phyloP scores from a whole-genome alignment of 2,329 filamentous ascomycete species.

The Fusarium falciforme region DNA sequence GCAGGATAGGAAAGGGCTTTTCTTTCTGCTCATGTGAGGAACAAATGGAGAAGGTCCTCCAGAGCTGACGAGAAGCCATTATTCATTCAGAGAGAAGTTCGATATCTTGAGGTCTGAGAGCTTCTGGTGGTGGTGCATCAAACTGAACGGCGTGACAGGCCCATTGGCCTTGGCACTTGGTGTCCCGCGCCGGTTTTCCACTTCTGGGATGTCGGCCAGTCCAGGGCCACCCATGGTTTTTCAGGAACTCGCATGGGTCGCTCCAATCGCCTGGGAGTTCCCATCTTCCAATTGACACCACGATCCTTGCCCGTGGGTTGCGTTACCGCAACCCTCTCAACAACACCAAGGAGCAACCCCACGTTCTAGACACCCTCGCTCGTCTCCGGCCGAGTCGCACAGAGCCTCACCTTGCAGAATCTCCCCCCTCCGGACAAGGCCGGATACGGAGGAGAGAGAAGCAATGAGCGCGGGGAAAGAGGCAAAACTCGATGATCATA shows the following conservation, averaged over 20 bases:
- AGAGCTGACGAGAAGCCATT: conserved; percentile 17
- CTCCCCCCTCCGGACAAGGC: neutral
- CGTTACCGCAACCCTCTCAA: neutral
- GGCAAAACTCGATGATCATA: conserved; percentile 2
- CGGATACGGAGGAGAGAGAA: conserved; percentile 5
- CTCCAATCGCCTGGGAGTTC: conserved; percentile 13
- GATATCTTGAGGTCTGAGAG: neutral
- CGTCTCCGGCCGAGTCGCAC: conserved; percentile 27
- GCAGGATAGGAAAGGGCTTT: neutral
- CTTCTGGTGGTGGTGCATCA: neutral
- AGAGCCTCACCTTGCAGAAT: conserved; percentile 10
- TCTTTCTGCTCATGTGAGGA: neutral
- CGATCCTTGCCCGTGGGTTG: conserved; percentile 12
- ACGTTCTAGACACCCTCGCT: conserved; percentile 34
- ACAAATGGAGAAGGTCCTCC: neutral
- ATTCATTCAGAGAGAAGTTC: conserved; percentile 7
- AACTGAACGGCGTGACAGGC: neutral
- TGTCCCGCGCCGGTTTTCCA: conserved; percentile 26
- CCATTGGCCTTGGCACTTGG: neutral
- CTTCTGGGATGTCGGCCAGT: conserved; percentile 24
- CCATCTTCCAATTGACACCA: conserved; percentile 23
- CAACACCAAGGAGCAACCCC: conserved; percentile 23
- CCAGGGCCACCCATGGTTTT: conserved; percentile 13
- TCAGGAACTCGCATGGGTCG: conserved; percentile 12
- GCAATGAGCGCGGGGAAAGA: neutral